Conservation (phyloP, 1,284 basidiomycete genomes). For the Ganoderma lucidum region DNA sequence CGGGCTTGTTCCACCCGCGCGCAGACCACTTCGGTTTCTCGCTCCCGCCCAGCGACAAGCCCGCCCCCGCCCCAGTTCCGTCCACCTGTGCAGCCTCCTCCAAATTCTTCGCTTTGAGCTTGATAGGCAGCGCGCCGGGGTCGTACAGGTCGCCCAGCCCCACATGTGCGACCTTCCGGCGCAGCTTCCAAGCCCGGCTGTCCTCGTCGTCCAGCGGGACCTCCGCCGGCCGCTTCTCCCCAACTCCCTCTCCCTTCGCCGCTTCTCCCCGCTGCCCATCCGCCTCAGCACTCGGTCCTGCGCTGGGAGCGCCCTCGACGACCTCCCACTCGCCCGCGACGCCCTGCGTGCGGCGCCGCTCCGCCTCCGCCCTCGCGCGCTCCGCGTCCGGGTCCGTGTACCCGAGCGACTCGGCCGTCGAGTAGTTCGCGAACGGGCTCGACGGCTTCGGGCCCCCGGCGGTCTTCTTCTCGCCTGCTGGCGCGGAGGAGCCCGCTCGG, state of each 20-base stretch:
- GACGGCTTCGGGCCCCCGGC: conserved; percentile 56
- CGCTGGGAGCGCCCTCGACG: conserved; percentile 52
- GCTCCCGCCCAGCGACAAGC: conserved; percentile 25
- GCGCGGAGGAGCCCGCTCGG: conserved; percentile 48
- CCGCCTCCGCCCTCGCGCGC: conserved; percentile 62
- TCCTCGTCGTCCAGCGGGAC: conserved; percentile 58
- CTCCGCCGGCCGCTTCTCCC: conserved; percentile 46
- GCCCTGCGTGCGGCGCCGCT: conserved; percentile 70
- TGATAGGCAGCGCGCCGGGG: conserved; percentile 69
- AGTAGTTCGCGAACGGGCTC: conserved; percentile 86
- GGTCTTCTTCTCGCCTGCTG: conserved; percentile 49
- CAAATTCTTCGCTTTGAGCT: conserved; percentile 61
- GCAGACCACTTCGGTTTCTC: conserved; percentile 46
- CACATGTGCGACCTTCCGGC: conserved; percentile 60
- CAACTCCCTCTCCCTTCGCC: background rate
- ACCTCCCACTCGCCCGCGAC: conserved; percentile 87
- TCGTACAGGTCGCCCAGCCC: conserved; percentile 79
- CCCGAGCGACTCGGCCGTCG: conserved; percentile 85
- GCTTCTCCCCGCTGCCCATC: background rate
- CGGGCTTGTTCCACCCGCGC: conserved; percentile 48
- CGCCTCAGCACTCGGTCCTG: conserved; percentile 27
- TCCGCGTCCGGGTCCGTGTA: conserved; percentile 78
- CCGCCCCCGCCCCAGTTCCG: conserved; percentile 8
- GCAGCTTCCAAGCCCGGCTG: conserved; percentile 68
- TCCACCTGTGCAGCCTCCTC: conserved; percentile 43